Conservation (phyloP, 2,329 filamentous ascomycete genomes). For the Shiraia sp. region DNA sequence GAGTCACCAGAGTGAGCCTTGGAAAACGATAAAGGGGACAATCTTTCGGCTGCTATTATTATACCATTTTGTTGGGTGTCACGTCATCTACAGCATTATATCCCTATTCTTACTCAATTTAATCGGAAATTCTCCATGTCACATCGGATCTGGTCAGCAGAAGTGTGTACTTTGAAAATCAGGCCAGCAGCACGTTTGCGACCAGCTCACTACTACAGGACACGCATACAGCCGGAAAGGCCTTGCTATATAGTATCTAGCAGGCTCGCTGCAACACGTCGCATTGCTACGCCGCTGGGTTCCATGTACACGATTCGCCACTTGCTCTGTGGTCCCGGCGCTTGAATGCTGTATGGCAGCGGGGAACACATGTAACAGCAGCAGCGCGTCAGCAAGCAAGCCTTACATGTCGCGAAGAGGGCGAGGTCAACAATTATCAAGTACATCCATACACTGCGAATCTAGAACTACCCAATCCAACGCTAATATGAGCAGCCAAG, state of each 20-base stretch:
- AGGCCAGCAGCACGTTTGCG: too few relatives aligned
- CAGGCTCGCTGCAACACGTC: slow-evolving; percentile 4
- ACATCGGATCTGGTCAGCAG: too few relatives aligned
- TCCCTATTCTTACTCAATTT: slow-evolving; percentile 17
- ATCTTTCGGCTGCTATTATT: slow-evolving; percentile 14
- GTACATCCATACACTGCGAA: neutral
- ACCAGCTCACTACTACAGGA: too few relatives aligned
- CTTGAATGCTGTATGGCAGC: neutral
- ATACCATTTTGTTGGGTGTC: slow-evolving; percentile 17
- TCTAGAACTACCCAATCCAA: neutral
- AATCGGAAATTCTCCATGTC: slow-evolving; percentile 5
- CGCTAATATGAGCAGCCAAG: neutral
- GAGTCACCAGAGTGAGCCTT: neutral
- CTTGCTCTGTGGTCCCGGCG: neutral
- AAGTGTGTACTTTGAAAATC: too few relatives aligned
- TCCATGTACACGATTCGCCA: slow-evolving; percentile 1
- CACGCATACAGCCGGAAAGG: too few relatives aligned
- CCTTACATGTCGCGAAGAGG: neutral
- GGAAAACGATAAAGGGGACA: slow-evolving; percentile 5
- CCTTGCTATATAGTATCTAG: too few relatives aligned
- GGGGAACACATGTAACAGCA: slow-evolving; percentile 5
- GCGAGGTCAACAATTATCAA: slow-evolving; percentile 1
- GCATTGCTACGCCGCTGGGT: slow-evolving; percentile 1
- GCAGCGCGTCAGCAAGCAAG: slow-evolving; percentile 1
- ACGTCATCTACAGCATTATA: slow-evolving; percentile 26